Conservation (phyloP, 1,284 basidiomycete species). For the Moesziomyces sp. region DNA sequence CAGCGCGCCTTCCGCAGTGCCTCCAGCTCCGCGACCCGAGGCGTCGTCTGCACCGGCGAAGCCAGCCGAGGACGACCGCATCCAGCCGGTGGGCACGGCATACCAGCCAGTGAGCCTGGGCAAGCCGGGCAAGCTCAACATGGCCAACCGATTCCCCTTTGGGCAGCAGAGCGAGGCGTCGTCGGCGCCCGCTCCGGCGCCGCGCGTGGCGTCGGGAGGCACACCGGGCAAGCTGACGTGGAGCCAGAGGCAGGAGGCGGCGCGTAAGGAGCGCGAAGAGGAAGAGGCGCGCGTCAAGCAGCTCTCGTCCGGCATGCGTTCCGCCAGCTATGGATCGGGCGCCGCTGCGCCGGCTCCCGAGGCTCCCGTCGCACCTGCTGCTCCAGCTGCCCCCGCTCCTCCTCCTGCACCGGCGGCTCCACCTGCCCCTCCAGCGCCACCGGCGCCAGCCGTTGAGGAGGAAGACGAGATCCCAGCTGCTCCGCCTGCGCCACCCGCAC, state of each 20-base stretch:
- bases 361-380: conserved; percentile 28
- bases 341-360: conserved; percentile 13
- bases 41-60: conserved; percentile 37
- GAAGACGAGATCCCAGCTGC: conserved; percentile 29
- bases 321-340: conserved; percentile 34
- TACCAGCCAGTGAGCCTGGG: conserved; percentile 64
- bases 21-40: conserved; percentile 34
- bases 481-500: conserved; percentile 25
- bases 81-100: conserved; percentile 64
- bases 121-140: conserved; percentile 65
- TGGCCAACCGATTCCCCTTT: conserved; percentile 62
- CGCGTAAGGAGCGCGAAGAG: conserved; percentile 58
- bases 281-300: conserved; percentile 47
- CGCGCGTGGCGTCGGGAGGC: conserved; percentile 40
- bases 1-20: conserved; percentile 10
- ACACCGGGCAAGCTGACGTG: conserved; percentile 62
- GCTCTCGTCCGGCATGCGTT: conserved; percentile 30
- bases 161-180: conserved; percentile 34
- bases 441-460: conserved; percentile 9
- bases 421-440: conserved; percentile 37
- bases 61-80: conserved; percentile 61
- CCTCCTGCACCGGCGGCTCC: background rate
- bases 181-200: conserved; percentile 30
- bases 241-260: conserved; percentile 65
- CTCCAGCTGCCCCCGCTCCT: conserved; percentile 34